A percentile compares a stretch with the other conserved stretches of the same genome.
phyloP scores from a whole-genome alignment of 1,284 basidiomycete species.

The Schizopora paradoxa region DNA sequence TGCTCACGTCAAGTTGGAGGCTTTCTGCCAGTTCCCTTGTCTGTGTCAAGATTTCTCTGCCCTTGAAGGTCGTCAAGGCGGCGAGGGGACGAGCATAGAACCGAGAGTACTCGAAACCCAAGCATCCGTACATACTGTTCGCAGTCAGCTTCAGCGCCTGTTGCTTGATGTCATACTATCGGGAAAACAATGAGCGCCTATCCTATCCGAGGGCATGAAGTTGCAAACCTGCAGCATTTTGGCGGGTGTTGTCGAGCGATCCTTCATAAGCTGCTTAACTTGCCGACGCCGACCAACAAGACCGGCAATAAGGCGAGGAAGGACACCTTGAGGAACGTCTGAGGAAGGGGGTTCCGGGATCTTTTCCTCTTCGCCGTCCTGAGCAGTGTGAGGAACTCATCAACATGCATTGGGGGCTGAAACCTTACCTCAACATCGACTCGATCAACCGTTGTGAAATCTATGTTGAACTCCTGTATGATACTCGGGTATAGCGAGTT shows the following conservation, averaged over 20 bases:
- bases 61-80: slow-evolving; percentile 96
- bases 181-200: slow-evolving; percentile 3
- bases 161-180: slow-evolving; percentile 93
- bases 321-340: slow-evolving; percentile 77
- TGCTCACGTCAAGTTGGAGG: slow-evolving; percentile 78
- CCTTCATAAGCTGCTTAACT: slow-evolving; percentile 96
- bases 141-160: slow-evolving; percentile 97
- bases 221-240: slow-evolving; percentile 76
- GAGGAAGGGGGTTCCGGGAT: slow-evolving; percentile 85
- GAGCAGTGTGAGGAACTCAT: slow-evolving; percentile 17
- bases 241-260: slow-evolving; percentile 67
- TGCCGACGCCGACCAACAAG: slow-evolving; percentile 86
- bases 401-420: slow-evolving; percentile 4
- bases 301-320: slow-evolving; percentile 93
- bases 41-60: slow-evolving; percentile 93
- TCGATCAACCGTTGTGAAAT: slow-evolving; percentile 93
- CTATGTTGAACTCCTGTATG: slow-evolving; percentile 99
- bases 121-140: slow-evolving; percentile 99
- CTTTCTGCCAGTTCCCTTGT: slow-evolving; percentile 92
- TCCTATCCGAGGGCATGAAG: not conserved
- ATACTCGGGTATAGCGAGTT: slow-evolving; percentile 99
- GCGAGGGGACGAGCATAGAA: slow-evolving; percentile 98
- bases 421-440: slow-evolving; percentile 54
- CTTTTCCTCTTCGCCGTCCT: slow-evolving; percentile 75
- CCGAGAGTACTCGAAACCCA: slow-evolving; percentile 95